Evolutionary conservation across 169 alveolate genomes (phyloP).

Genomic region (Babesia sp.): DNA sequence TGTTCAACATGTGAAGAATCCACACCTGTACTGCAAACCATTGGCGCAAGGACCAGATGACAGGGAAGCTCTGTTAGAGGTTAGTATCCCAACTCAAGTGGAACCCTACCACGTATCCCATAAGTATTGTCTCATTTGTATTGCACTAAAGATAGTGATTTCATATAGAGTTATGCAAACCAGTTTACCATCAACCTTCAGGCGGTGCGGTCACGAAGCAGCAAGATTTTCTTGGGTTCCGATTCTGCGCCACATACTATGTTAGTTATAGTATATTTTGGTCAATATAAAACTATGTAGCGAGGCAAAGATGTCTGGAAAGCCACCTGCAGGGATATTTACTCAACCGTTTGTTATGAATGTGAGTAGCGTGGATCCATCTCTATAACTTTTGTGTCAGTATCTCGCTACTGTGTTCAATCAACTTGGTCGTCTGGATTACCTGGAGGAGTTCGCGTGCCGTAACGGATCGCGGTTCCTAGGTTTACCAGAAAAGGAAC

Average conservation of each 20-base stretch:
- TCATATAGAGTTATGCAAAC: no score
- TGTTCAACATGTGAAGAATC: conserved; percentile 61
- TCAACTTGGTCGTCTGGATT: conserved; percentile 58
- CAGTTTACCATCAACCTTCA: no score
- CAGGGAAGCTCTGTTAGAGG: conserved; percentile 64
- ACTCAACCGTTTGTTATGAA: conserved; percentile 74
- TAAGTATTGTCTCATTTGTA: no score
- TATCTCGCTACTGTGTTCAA: conserved; percentile 68
- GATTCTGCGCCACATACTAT: conserved; percentile 79
- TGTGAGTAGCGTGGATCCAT: conserved; percentile 1
- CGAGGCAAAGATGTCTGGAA: conserved; percentile 39
- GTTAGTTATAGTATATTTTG: background rate
- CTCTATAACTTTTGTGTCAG: background rate
- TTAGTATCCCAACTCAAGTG: conserved; percentile 6
- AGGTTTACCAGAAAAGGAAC: conserved; percentile 59
- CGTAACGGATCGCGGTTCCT: conserved; percentile 70
- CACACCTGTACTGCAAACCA: conserved; percentile 77
- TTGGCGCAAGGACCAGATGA: conserved; percentile 70
- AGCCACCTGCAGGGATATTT: conserved; percentile 75
- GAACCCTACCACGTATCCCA: no score
- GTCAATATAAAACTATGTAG: background rate
- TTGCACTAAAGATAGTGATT: no score
- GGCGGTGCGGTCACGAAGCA: conserved; percentile 38
- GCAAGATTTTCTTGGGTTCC: conserved; percentile 76
- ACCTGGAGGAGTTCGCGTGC: conserved; percentile 70